Base-by-base conservation (phyloP, 495 filamentous ascomycete genomes). In the Penicillium egyptiacum region DNA sequence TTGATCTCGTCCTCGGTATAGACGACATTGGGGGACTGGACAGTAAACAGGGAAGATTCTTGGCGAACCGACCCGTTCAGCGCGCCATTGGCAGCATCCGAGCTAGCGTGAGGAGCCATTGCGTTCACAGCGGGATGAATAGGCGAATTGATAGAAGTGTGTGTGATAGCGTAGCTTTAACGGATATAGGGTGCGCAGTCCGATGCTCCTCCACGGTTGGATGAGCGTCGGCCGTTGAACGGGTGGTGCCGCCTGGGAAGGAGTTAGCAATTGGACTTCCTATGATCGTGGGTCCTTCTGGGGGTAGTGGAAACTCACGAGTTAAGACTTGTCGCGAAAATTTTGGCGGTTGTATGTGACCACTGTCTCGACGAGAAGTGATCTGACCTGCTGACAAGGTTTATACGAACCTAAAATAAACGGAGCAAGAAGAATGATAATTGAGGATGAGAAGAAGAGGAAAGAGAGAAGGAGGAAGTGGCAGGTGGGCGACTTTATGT, bases 91-190 rank as follows among this genome's bases (percentile, higher is more conserved):
- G 81, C 82, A 65, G 76, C 66, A 69, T 77, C 75, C 65, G 70
- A 79, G 67, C 89, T 87, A 63, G 94, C 93, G 82, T 98, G 94
- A 73, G 94, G 94, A 67, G 94, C 93, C 94, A 98, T 98, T 60
- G 72, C 57, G 67, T 70, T 68, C 61, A 71, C 62, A 63, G 54
- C 55, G 53, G 53, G 52, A 61, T 54, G 55, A 55, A 82, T 63
- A 17, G 35, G 52, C 54, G 50, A 47, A 60, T 58, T 44, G 50
- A 33, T 31, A 50, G 56, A 33, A 19, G 35, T 26, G 33, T 51
- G 31, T 54, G 59, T 64, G 44, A 61, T 55, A 50, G 45, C 55
- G 70, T 60, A 56, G 57, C 54, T 65, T 73, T 73, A 76, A 64
- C 82, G 87, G 87, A 89, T 68, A 74, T 64, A 81, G 80, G 80